Percentiles rank a stretch among this genome's conserved stretches.
Evolutionary conservation across 2,329 filamentous ascomycete genomes (phyloP).

Genomic region (Talaromyces funiculosus): DNA sequence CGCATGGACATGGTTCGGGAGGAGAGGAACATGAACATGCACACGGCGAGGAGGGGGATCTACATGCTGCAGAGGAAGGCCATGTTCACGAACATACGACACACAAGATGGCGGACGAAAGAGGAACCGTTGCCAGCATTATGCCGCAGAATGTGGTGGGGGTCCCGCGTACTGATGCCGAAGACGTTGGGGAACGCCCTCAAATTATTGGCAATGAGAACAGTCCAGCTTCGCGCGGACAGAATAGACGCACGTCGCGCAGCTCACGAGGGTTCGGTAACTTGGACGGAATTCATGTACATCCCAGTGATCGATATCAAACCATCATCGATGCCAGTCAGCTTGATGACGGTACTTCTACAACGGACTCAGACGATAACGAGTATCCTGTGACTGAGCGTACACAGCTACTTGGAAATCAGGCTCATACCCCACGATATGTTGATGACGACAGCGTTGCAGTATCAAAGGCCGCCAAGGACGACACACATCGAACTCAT

Average conservation of each 20-base stretch:
- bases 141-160: constrained; percentile 58
- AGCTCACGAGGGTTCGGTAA: constrained; percentile 46
- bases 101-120: constrained; percentile 48
- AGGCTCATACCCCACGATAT: constrained; percentile 34
- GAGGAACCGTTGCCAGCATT: constrained; percentile 56
- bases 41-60: constrained; percentile 49
- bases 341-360: constrained; percentile 41
- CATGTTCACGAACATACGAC: constrained; percentile 33
- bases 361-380: constrained; percentile 48
- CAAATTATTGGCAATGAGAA: constrained; percentile 8
- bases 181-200: constrained; percentile 12
- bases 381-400: constrained; percentile 46
- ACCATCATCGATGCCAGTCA: constrained; percentile 82
- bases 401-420: constrained; percentile 35
- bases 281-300: constrained; percentile 70
- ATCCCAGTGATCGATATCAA: constrained; percentile 84
- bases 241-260: constrained; percentile 25
- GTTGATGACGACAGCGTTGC: constrained; percentile 25
- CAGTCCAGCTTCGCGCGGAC: constrained; percentile 17
- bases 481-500: constrained; percentile 60
- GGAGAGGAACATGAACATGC: constrained; percentile 49
- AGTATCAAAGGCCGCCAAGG: constrained; percentile 12
- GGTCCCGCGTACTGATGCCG: constrained; percentile 36
- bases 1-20: constrained; percentile 63
- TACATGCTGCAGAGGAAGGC: constrained; percentile 33